These are phyloP conservation scores for Sequoia sempervirens DNA, from an alignment of 75 land plant genomes.

Conservation along the genomic window DNA sequence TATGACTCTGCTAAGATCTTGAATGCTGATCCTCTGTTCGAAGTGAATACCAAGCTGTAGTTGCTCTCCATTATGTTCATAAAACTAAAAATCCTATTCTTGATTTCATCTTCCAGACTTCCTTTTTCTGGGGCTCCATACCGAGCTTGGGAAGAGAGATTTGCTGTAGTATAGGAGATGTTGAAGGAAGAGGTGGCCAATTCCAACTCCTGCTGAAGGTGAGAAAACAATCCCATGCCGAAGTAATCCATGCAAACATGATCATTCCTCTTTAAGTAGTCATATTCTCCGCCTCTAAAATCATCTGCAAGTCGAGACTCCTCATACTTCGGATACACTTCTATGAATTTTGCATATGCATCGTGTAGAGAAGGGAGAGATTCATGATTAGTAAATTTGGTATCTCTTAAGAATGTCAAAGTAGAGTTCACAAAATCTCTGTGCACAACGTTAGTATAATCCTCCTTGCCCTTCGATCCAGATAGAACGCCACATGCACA, in stretches of 20 bases:
- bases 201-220: constrained; percentile 21
- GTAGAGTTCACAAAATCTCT: background rate
- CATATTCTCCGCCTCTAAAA: constrained; percentile 17
- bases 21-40: constrained; percentile 71
- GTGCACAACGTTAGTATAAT: background rate
- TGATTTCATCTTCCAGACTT: constrained; percentile 48
- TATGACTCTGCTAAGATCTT: constrained; percentile 85
- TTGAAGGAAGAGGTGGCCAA: constrained; percentile 19
- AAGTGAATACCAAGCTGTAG: constrained; percentile 83
- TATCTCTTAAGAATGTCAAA: background rate
- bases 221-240: constrained; percentile 39
- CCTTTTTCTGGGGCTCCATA: constrained; percentile 35
- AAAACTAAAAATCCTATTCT: constrained; percentile 63
- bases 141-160: constrained; percentile 31
- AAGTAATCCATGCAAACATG: constrained; percentile 38
- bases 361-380: constrained; percentile 20
- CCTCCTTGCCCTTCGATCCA: background rate
- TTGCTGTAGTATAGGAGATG: constrained; percentile 28
- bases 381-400: constrained; percentile 13
- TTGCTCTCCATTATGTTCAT: constrained; percentile 51
- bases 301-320: constrained; percentile 17
- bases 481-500: background rate
- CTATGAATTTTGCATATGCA: constrained; percentile 12
- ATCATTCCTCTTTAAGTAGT: constrained; percentile 10
- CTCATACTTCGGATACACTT: constrained; percentile 12